Percentiles rank a stretch among this genome's conserved stretches.
phyloP scores from a whole-genome alignment of 2,329 filamentous ascomycete species.

The Xylaria sp. region DNA sequence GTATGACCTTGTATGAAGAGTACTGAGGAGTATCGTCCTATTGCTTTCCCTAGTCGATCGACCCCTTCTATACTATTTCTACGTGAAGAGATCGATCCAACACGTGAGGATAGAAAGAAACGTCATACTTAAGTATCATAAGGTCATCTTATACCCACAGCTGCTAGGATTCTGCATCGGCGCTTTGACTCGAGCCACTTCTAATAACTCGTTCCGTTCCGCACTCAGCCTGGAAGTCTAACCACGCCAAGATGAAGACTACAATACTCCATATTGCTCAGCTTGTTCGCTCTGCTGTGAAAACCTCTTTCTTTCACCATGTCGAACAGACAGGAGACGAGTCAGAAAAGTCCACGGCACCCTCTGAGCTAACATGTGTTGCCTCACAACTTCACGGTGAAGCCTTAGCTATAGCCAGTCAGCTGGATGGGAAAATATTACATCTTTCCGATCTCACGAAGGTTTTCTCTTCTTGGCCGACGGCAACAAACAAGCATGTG shows the following conservation, averaged over 20 bases:
- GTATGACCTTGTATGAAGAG: not conserved
- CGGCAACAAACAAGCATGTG: constrained; percentile 42
- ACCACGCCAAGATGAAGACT: constrained; percentile 35
- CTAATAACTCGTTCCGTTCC: constrained; percentile 11
- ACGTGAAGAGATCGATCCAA: constrained; percentile 2
- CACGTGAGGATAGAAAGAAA: not conserved
- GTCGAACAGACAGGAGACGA: constrained; percentile 19
- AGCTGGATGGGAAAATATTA: constrained; percentile 42
- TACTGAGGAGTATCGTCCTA: not conserved
- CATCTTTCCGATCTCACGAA: constrained; percentile 45
- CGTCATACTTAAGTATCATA: not conserved
- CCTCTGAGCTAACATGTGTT: constrained; percentile 18
- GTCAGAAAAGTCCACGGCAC: constrained; percentile 8
- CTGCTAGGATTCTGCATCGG: constrained; percentile 22
- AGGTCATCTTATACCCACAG: constrained; percentile 26
- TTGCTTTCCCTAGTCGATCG: not conserved
- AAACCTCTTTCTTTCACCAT: constrained; percentile 33
- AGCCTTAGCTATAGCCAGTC: constrained; percentile 39
- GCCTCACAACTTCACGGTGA: constrained; percentile 41
- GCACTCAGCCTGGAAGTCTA: constrained; percentile 1
- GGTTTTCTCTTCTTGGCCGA: constrained; percentile 44
- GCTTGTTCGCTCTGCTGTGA: constrained; percentile 36
- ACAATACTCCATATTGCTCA: constrained; percentile 35
- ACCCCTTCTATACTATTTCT: not conserved
- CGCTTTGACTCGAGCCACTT: constrained; percentile 31